Percentiles rank a stretch among this genome's conserved stretches.
Evolutionary conservation across 805 yeast genomes (phyloP).

Genomic region (Saccharomycopsis sp.): DNA sequence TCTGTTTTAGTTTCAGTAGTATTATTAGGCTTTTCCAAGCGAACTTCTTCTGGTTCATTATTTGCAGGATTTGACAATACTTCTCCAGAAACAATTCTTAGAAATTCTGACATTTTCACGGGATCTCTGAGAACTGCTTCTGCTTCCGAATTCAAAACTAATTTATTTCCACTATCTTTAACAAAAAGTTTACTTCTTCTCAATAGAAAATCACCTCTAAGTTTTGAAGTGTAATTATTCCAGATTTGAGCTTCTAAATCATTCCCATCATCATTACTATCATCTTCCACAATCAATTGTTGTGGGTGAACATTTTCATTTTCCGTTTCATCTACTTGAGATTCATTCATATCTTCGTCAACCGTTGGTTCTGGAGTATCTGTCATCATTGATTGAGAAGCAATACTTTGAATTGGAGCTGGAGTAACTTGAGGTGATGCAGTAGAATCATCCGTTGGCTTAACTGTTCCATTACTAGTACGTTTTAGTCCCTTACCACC

Average conservation of each 20-base stretch:
- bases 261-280: slow-evolving; percentile 47
- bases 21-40: background rate
- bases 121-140: slow-evolving; percentile 62
- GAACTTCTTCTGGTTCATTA: background rate
- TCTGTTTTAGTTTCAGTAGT: background rate
- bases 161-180: slow-evolving; percentile 23
- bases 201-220: slow-evolving; percentile 65
- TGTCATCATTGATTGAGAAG: background rate
- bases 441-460: background rate
- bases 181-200: slow-evolving; percentile 55
- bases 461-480: slow-evolving; percentile 22
- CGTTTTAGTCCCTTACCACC: slow-evolving; percentile 30
- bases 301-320: background rate
- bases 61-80: background rate
- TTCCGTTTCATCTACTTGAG: slow-evolving; percentile 1
- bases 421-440: background rate
- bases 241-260: slow-evolving; percentile 76
- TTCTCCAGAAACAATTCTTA: slow-evolving; percentile 22
- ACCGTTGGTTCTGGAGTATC: slow-evolving; percentile 6
- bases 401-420: background rate
- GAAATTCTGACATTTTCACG: slow-evolving; percentile 52
- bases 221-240: slow-evolving; percentile 73
- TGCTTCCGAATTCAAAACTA: slow-evolving; percentile 51
- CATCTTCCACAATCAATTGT: slow-evolving; percentile 26
- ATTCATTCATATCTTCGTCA: slow-evolving; percentile 2